Percentiles rank a stretch among this genome's conserved stretches.
Evolutionary conservation across 441 rosid genomes (phyloP).

Genomic region (Populus tomentosa): DNA sequence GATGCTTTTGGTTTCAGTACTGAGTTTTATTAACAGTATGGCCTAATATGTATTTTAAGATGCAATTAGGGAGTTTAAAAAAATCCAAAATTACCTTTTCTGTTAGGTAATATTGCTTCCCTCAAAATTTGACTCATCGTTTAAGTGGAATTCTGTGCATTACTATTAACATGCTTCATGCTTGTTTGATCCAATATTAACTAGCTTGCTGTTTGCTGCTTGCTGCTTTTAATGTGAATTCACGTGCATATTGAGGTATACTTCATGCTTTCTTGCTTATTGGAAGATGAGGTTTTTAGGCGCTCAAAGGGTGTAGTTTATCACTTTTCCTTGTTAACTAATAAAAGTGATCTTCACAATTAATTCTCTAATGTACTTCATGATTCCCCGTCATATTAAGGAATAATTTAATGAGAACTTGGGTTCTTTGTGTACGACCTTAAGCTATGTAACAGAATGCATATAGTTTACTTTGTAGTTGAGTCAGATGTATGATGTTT

Average conservation of each 20-base stretch:
- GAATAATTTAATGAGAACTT: not conserved
- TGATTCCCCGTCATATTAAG: not conserved
- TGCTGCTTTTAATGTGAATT: not conserved
- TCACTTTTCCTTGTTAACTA: not conserved
- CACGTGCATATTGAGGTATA: not conserved
- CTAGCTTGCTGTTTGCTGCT: not conserved
- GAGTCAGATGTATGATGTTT: not conserved
- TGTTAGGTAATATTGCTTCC: not conserved
- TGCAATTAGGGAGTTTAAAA: not conserved
- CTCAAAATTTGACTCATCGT: not conserved
- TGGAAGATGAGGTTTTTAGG: not conserved
- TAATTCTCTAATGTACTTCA: not conserved
- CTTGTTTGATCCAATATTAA: not conserved
- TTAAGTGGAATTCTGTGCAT: not conserved
- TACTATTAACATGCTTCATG: not conserved
- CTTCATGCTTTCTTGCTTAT: not conserved
- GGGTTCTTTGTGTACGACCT: not conserved
- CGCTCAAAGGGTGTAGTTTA: constrained; percentile 1
- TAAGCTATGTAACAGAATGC: not conserved
- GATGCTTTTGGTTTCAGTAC: not conserved
- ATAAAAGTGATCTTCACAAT: not conserved
- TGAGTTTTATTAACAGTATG: not conserved
- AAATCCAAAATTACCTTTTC: not conserved
- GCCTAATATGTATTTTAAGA: not conserved
- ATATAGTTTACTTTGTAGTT: not conserved